Conservation (phyloP, 441 rosid species). For the Eruca vesicaria region DNA sequence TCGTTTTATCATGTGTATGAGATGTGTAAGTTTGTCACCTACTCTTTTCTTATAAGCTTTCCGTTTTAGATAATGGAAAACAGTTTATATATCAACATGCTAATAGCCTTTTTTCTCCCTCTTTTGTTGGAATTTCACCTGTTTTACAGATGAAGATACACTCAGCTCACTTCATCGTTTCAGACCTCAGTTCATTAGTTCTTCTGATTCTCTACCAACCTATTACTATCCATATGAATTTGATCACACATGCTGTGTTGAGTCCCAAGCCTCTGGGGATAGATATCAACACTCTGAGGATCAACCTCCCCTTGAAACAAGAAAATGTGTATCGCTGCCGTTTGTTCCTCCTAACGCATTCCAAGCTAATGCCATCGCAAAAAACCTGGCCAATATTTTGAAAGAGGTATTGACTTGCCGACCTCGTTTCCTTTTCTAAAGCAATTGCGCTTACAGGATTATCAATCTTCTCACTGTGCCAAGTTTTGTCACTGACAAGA, state of each 20-base stretch:
- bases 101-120: neutral
- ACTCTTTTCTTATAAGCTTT: slow-evolving; percentile 3
- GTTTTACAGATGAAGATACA: slow-evolving; percentile 75
- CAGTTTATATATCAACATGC: neutral
- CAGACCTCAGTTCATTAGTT: slow-evolving; percentile 59
- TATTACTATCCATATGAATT: slow-evolving; percentile 58
- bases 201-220: slow-evolving; percentile 47
- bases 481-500: slow-evolving; percentile 57
- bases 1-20: slow-evolving; percentile 75
- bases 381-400: slow-evolving; percentile 43
- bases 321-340: slow-evolving; percentile 66
- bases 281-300: slow-evolving; percentile 35
- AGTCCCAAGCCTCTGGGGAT: slow-evolving; percentile 43
- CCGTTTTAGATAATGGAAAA: neutral
- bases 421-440: slow-evolving; percentile 4
- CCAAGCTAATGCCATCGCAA: slow-evolving; percentile 48
- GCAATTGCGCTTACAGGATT: slow-evolving; percentile 16
- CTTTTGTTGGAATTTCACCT: slow-evolving; percentile 9
- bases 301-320: slow-evolving; percentile 40
- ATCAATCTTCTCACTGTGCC: slow-evolving; percentile 20
- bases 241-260: slow-evolving; percentile 58
- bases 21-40: slow-evolving; percentile 52
- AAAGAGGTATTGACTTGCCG: slow-evolving; percentile 61
- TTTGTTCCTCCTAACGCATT: slow-evolving; percentile 66
- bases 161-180: slow-evolving; percentile 63